Percentiles rank a stretch among this genome's conserved stretches.
Evolutionary conservation across 495 filamentous ascomycete species (phyloP).

Genomic region (Neurospora tetrasperma): DNA sequence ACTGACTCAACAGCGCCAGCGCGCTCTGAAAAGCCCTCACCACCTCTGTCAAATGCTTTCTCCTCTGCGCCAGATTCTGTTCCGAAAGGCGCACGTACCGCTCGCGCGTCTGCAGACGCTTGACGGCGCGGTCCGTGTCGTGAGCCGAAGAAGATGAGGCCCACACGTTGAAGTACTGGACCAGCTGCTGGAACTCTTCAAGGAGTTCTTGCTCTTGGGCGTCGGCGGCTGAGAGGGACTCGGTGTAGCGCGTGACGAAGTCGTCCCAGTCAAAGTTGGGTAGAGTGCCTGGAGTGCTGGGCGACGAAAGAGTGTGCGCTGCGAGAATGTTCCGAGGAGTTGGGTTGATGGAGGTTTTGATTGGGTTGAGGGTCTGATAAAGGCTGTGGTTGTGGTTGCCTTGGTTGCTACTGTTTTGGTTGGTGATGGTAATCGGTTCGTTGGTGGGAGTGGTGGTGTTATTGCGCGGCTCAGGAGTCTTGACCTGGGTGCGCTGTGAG

Average conservation of each 20-base stretch:
- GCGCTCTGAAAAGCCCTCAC: conserved; percentile 75
- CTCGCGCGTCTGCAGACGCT: conserved; percentile 70
- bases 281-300: conserved; percentile 36
- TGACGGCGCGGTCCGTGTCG: conserved; percentile 60
- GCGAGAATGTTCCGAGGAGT: not conserved
- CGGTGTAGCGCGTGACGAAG: conserved; percentile 51
- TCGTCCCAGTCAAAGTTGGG: conserved; percentile 55
- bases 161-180: conserved; percentile 65
- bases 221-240: conserved; percentile 49
- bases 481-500: conserved; percentile 9
- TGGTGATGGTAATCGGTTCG: conserved; percentile 18
- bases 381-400: not conserved
- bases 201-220: conserved; percentile 50
- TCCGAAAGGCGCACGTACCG: conserved; percentile 63
- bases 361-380: not conserved
- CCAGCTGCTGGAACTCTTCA: conserved; percentile 50
- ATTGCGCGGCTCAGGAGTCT: conserved; percentile 25
- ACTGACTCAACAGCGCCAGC: conserved; percentile 49
- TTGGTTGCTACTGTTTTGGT: conserved; percentile 13
- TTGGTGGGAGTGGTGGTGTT: conserved; percentile 9
- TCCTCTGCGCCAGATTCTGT: conserved; percentile 55
- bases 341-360: not conserved
- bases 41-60: conserved; percentile 63
- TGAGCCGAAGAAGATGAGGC: conserved; percentile 51
- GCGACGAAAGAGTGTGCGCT: conserved; percentile 11